Percentiles rank a stretch among this genome's conserved stretches.
These are phyloP conservation scores for Deuterostichococcus epilithicus DNA, from an alignment of 139 green algal species.

Conservation along the genomic window DNA sequence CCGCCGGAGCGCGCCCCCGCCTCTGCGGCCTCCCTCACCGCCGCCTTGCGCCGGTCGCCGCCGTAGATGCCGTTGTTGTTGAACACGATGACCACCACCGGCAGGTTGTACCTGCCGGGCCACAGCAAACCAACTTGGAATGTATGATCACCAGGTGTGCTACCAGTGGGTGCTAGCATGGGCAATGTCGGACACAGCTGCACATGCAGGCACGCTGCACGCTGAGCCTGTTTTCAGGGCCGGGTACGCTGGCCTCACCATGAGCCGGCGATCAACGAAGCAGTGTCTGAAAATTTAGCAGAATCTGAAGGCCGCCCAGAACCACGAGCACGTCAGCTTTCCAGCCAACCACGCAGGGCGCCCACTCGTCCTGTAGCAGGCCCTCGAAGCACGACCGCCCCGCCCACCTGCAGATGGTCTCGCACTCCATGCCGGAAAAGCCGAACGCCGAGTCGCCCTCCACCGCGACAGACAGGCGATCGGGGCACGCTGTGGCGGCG, in stretches of 20 bases:
- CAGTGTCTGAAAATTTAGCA: no score
- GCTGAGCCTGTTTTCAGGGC: no score
- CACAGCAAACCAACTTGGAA: background rate
- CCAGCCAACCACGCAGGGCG: no score
- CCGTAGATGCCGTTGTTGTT: conserved; percentile 86
- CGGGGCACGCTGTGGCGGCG: conserved; percentile 34
- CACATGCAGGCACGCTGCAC: no score
- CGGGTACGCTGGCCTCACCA: no score
- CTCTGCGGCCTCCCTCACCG: conserved; percentile 28
- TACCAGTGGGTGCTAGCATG: no score
- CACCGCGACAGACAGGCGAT: conserved; percentile 62
- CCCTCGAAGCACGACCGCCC: background rate
- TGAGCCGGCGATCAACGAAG: no score
- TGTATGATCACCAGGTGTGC: no score
- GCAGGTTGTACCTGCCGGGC: conserved; percentile 61
- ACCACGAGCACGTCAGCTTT: no score
- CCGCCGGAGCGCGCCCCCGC: conserved; percentile 28
- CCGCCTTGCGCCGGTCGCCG: conserved; percentile 53
- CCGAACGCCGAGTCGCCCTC: conserved; percentile 84
- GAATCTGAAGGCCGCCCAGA: no score
- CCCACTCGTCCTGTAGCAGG: no score
- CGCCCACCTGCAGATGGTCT: conserved; percentile 55
- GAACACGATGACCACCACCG: conserved; percentile 68
- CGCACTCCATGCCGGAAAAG: conserved; percentile 74
- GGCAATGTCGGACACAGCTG: no score